phyloP scores from a whole-genome alignment of 148 eudicot genomes.

The Camellia japonica region DNA sequence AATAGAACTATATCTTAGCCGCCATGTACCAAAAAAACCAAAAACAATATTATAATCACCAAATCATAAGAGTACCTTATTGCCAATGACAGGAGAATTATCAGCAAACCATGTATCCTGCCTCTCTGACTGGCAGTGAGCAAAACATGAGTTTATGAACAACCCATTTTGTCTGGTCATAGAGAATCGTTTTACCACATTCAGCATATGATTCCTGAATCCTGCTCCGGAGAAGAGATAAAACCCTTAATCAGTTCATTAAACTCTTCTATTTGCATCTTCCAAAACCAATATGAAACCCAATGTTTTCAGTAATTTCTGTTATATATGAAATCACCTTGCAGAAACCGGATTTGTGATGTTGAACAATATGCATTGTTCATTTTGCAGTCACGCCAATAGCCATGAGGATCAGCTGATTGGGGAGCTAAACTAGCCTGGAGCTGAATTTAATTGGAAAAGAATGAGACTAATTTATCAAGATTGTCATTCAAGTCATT shows the following conservation, averaged over 20 bases:
- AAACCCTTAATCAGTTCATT: neutral
- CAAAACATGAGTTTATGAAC: slow-evolving; percentile 88
- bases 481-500: slow-evolving; percentile 4
- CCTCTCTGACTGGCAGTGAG: slow-evolving; percentile 99
- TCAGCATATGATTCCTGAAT: slow-evolving; percentile 73
- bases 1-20: no score
- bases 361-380: slow-evolving; percentile 65
- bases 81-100: slow-evolving; percentile 65
- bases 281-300: neutral
- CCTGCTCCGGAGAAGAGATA: slow-evolving; percentile 35
- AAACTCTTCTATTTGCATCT: neutral
- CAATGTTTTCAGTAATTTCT: neutral
- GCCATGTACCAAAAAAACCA: no score
- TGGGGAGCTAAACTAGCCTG: slow-evolving; percentile 74
- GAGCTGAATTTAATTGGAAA: slow-evolving; percentile 40
- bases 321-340: slow-evolving; percentile 41
- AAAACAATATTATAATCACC: neutral
- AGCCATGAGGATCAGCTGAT: slow-evolving; percentile 68
- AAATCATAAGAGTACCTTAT: slow-evolving; percentile 49
- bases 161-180: slow-evolving; percentile 64
- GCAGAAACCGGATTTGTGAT: slow-evolving; percentile 80
- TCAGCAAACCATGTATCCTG: slow-evolving; percentile 99
- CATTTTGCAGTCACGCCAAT: slow-evolving; percentile 68
- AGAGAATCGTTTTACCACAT: slow-evolving; percentile 57
- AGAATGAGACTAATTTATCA: neutral